A percentile compares a stretch with the other conserved stretches of the same genome.
Conservation (phyloP, 441 rosid genomes). For the Cnidoscolus chayamansa region DNA sequence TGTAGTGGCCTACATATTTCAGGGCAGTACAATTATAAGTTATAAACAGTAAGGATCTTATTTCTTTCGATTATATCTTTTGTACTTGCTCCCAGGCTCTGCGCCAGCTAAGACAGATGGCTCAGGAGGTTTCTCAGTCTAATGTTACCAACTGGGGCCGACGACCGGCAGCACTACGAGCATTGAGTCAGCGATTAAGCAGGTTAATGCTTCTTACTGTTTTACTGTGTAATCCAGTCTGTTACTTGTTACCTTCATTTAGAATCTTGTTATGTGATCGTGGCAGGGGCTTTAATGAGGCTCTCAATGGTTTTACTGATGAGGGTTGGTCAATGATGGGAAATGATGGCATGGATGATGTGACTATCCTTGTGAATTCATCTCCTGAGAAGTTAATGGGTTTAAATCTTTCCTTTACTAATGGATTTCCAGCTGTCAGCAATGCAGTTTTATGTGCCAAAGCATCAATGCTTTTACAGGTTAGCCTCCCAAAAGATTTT, state of each 20-base stretch:
- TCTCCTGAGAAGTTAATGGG: slow-evolving; percentile 97
- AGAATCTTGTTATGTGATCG: slow-evolving; percentile 24
- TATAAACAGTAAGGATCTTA: background rate
- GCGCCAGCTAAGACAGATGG: slow-evolving; percentile 87
- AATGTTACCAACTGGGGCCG: slow-evolving; percentile 83
- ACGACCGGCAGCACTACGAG: slow-evolving; percentile 88
- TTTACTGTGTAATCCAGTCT: slow-evolving; percentile 5
- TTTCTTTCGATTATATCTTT: slow-evolving; percentile 7
- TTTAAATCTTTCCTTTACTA: slow-evolving; percentile 62
- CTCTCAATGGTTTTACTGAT: slow-evolving; percentile 86
- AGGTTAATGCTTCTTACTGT: slow-evolving; percentile 42
- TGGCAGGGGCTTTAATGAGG: slow-evolving; percentile 89
- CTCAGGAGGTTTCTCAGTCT: slow-evolving; percentile 84
- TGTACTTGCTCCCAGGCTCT: slow-evolving; percentile 51
- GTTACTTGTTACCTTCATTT: slow-evolving; percentile 7
- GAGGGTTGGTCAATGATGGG: slow-evolving; percentile 96
- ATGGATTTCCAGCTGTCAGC: slow-evolving; percentile 83
- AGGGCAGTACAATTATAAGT: background rate
- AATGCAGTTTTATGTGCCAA: slow-evolving; percentile 82
- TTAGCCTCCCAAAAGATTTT: slow-evolving; percentile 23
- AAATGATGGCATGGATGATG: slow-evolving; percentile 90
- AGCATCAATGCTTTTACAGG: slow-evolving; percentile 99
- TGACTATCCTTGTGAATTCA: slow-evolving; percentile 79
- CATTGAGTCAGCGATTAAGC: slow-evolving; percentile 91
- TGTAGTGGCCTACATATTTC: background rate